Evolutionary conservation across 2,329 filamentous ascomycete genomes (phyloP).

Genomic region (Stagonosporopsis chrysanthemi): DNA sequence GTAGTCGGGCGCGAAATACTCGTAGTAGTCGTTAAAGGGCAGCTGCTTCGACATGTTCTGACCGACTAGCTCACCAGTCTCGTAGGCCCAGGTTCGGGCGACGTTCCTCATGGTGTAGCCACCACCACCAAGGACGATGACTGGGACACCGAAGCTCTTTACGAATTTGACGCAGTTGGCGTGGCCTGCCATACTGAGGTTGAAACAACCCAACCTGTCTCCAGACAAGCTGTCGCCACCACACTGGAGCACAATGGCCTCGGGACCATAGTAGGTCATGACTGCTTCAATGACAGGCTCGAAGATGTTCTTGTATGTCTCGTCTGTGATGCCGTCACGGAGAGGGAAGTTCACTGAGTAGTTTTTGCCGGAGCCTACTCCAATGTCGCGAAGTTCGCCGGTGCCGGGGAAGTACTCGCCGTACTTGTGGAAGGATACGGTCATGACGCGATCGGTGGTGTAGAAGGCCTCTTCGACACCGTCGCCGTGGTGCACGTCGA

Average conservation of each 20-base stretch:
- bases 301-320: constrained; percentile 72
- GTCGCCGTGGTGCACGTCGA: constrained; percentile 91
- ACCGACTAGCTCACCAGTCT: constrained; percentile 83
- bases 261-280: constrained; percentile 73
- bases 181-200: constrained; percentile 73
- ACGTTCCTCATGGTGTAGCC: constrained; percentile 75
- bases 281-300: constrained; percentile 72
- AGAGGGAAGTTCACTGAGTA: constrained; percentile 75
- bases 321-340: constrained; percentile 72
- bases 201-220: constrained; percentile 73
- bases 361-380: constrained; percentile 71
- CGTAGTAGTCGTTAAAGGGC: constrained; percentile 96
- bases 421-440: constrained; percentile 75
- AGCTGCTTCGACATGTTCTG: constrained; percentile 82
- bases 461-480: constrained; percentile 77
- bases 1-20: constrained; percentile 75
- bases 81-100: constrained; percentile 67
- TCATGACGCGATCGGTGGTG: constrained; percentile 75
- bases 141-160: constrained; percentile 71
- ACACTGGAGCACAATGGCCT: constrained; percentile 73
- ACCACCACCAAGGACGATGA: constrained; percentile 70
- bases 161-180: constrained; percentile 75
- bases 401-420: constrained; percentile 76
- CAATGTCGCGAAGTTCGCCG: constrained; percentile 72
- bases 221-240: constrained; percentile 73